These are phyloP conservation scores for Simplicillium aogashimaense DNA, from an alignment of 2,329 filamentous ascomycete genomes.

Conservation along the genomic window DNA sequence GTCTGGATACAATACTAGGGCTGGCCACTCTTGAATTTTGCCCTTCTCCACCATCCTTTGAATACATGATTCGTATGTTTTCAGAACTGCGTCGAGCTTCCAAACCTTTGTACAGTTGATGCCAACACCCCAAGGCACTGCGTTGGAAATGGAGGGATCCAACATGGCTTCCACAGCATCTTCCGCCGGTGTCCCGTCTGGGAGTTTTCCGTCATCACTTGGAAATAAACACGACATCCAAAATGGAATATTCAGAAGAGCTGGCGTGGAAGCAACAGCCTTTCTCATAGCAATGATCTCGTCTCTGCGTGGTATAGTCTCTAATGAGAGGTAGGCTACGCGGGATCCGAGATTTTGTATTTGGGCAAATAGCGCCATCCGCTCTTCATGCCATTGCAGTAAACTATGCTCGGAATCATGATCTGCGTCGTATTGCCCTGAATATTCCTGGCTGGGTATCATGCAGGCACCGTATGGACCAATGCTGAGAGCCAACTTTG, in stretches of 20 bases:
- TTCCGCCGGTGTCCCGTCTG: slow-evolving; percentile 40
- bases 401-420: slow-evolving; percentile 35
- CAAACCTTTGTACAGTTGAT: slow-evolving; percentile 61
- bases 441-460: slow-evolving; percentile 57
- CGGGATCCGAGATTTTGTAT: slow-evolving; percentile 26
- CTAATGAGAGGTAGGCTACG: slow-evolving; percentile 49
- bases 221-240: slow-evolving; percentile 59
- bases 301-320: slow-evolving; percentile 54
- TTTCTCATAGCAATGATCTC: slow-evolving; percentile 49
- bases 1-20: slow-evolving; percentile 57
- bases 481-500: slow-evolving; percentile 45
- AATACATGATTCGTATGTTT: slow-evolving; percentile 41
- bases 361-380: slow-evolving; percentile 39
- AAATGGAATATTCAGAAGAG: slow-evolving; percentile 26
- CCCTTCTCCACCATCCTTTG: slow-evolving; percentile 22
- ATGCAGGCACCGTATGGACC: slow-evolving; percentile 61
- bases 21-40: slow-evolving; percentile 31
- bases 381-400: slow-evolving; percentile 44
- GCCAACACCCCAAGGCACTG: slow-evolving; percentile 50
- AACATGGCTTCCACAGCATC: slow-evolving; percentile 27
- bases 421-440: slow-evolving; percentile 44
- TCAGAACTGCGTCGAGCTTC: slow-evolving; percentile 46
- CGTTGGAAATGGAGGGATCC: slow-evolving; percentile 11
- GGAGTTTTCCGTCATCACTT: slow-evolving; percentile 37
- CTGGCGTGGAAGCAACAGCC: slow-evolving; percentile 21